phyloP scores from a whole-genome alignment of 345 rosid genomes.

The Draba incana region DNA sequence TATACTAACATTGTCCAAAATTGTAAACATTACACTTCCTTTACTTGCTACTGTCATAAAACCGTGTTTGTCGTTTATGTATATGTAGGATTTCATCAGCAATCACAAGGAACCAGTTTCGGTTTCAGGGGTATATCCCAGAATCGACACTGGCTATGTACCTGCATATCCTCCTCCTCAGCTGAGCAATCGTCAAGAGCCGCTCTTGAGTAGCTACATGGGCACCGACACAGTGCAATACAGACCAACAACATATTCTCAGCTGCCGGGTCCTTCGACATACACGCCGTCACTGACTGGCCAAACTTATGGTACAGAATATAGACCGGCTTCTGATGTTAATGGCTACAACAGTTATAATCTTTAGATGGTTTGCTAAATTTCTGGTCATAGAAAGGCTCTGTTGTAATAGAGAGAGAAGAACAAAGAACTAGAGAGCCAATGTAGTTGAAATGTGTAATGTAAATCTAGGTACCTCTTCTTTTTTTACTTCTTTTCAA shows the following conservation, averaged over 20 bases:
- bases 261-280: constrained; percentile 26
- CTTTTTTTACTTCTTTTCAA: neutral
- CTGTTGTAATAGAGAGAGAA: constrained; percentile 18
- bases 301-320: constrained; percentile 39
- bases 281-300: constrained; percentile 34
- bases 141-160: constrained; percentile 37
- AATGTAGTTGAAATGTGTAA: constrained; percentile 32
- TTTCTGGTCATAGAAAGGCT: constrained; percentile 22
- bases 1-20: neutral
- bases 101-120: constrained; percentile 44
- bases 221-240: constrained; percentile 35
- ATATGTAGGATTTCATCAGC: constrained; percentile 41
- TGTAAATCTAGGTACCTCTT: constrained; percentile 34
- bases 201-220: constrained; percentile 34
- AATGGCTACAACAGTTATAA: constrained; percentile 40
- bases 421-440: constrained; percentile 26
- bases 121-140: constrained; percentile 32
- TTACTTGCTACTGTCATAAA: neutral
- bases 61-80: neutral
- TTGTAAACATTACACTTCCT: neutral
- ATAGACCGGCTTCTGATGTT: constrained; percentile 42
- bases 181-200: constrained; percentile 35
- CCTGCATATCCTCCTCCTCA: constrained; percentile 45
- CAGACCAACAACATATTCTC: constrained; percentile 40
- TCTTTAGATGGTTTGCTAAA: constrained; percentile 26